A percentile compares a stretch with the other conserved stretches of the same genome.
phyloP scores from a whole-genome alignment of 2,329 filamentous ascomycete species.

The Zasmidium citrigriseum region DNA sequence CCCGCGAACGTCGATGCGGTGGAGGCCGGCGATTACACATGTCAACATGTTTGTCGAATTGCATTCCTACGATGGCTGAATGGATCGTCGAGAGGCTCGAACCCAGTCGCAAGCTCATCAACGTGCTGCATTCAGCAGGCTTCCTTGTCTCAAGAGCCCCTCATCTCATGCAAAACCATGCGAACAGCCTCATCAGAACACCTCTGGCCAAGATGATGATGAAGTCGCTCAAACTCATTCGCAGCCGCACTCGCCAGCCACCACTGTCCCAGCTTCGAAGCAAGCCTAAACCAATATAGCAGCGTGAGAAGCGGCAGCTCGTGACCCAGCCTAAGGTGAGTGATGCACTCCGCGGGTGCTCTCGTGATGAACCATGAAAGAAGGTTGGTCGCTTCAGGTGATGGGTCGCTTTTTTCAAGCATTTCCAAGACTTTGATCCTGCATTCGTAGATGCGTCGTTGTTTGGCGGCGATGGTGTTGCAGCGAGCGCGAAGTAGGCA shows the following conservation, averaged over 20 bases:
- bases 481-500: not conserved
- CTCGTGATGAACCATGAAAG: not conserved
- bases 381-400: not conserved
- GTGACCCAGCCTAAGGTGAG: not conserved
- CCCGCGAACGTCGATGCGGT: no score
- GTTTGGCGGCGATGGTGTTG: not conserved
- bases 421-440: not conserved
- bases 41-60: no score
- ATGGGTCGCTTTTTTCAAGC: not conserved
- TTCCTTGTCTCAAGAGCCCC: no score
- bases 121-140: no score
- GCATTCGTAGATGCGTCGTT: not conserved
- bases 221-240: not conserved
- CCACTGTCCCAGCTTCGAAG: not conserved
- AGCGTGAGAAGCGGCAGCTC: not conserved
- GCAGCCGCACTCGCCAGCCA: not conserved
- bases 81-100: no score
- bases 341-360: not conserved
- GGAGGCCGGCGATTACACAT: no score
- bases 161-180: no score
- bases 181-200: no score
- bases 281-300: not conserved
- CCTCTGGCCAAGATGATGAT: no score
- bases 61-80: no score
- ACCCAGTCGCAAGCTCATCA: no score